Conservation (phyloP, 2,329 filamentous ascomycete species). For the Exophiala alcalophila region DNA sequence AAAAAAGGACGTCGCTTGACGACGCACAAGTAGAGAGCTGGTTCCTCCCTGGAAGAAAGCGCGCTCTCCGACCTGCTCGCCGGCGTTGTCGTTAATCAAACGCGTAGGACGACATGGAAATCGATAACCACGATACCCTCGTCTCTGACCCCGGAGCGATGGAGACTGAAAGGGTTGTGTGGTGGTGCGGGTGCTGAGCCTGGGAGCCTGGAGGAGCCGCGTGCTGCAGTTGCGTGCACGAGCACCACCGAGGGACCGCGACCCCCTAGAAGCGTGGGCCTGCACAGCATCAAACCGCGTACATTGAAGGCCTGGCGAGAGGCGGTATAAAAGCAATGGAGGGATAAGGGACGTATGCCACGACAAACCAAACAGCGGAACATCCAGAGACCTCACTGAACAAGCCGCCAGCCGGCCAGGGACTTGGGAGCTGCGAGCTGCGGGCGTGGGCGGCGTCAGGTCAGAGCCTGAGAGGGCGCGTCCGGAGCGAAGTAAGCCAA, state of each 20-base stretch:
- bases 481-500: conserved; percentile 6
- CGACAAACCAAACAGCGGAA: too few species aligned
- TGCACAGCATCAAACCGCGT: too few species aligned
- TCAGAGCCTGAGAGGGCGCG: neutral
- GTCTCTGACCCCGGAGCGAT: conserved; percentile 11
- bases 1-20: conserved; percentile 20
- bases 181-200: conserved; percentile 1
- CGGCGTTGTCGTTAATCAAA: conserved; percentile 9
- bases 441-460: too few species aligned
- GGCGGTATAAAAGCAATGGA: too few species aligned
- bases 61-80: conserved; percentile 1
- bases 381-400: too few species aligned
- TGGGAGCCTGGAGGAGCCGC: too few species aligned
- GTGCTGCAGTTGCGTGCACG: conserved; percentile 1
- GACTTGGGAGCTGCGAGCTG: too few species aligned
- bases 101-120: conserved; percentile 14
- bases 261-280: too few species aligned
- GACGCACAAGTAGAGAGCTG: conserved; percentile 6
- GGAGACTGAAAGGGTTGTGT: neutral
- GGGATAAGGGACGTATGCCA: too few species aligned
- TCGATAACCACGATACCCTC: conserved; percentile 18
- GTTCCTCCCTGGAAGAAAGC: too few species aligned
- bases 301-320: too few species aligned
- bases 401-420: neutral
- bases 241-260: neutral